Evolutionary conservation across 306 rosid genomes (phyloP), one percentile per base, ranked within the genome.

Genomic region (Quercus agrifolia): DNA sequence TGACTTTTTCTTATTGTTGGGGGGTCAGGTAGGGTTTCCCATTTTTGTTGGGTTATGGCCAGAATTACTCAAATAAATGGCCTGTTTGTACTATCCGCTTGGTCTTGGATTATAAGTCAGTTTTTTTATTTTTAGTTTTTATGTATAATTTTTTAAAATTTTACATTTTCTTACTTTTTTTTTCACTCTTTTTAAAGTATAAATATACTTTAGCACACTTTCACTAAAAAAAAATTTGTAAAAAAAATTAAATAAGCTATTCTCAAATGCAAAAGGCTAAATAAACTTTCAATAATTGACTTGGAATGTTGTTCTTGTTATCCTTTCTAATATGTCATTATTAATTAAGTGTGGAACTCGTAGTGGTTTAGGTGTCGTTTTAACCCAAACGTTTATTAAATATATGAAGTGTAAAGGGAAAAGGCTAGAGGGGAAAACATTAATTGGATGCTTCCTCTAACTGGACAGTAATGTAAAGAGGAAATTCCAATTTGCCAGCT

Each of bases 401-500:
- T 33, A 7, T 56, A 12, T 27, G 19, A 62, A 28, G 27, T 15
- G 46, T 44, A 67, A 78, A 61, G 44, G 66, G 63, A 21, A 59
- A 27, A 74, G 49, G 70, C 77, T 46, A 71, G 67, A 61, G 79
- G 2, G 30, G 21, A 66, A 82, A 58, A 7, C 14, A 61, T 21
- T 9, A 27, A 19, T 35, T 74, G 67, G 87, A 74, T 78, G 74
- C 73, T 72, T 72, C 23, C 19, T 49, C 46, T 41, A 41, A 41
- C 12, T 41, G 46, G 46, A 41, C 46, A 41, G 46, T 8, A 52
- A 6, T 63, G 71, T 5, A 28, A 66, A 31, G 46, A 56, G 57
- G 18, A 61, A 58, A 69, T 21, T 59, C 69, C 10, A 58, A 21
- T 56, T 66, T 27, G 83, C 85, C 91, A 85, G 87, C 82, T 82